Evolutionary conservation across 2,329 filamentous ascomycete species (phyloP).

Genomic region (Pestalotiopsis sp.): DNA sequence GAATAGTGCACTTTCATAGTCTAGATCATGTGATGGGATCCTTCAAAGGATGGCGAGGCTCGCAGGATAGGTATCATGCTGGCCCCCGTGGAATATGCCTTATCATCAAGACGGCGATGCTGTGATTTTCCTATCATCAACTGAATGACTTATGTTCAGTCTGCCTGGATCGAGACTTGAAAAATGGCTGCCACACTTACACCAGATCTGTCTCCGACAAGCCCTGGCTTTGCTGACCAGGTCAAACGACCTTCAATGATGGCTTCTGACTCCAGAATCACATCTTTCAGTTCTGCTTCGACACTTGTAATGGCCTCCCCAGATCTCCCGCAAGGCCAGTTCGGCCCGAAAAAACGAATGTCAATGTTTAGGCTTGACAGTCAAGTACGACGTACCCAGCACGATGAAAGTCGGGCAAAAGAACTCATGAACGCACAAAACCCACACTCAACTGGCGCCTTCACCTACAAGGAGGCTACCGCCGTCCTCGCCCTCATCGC

Average conservation of each 20-base stretch:
- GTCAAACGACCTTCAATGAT: background rate
- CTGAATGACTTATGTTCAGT: background rate
- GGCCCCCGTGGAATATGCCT: background rate
- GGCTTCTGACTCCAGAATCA: background rate
- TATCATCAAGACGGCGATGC: background rate
- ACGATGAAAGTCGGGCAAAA: background rate
- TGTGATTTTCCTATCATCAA: background rate
- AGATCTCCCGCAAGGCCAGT: background rate
- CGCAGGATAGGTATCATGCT: background rate
- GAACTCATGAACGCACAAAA: background rate
- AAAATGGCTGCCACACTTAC: background rate
- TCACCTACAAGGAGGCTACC: slow-evolving; percentile 2
- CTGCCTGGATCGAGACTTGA: background rate
- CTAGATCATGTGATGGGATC: background rate
- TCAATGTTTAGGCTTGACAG: background rate
- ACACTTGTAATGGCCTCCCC: background rate
- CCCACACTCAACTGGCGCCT: background rate
- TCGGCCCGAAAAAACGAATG: background rate
- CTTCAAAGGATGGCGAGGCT: background rate
- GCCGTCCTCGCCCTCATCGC: background rate
- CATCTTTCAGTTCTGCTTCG: background rate
- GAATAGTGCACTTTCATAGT: background rate
- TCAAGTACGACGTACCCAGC: background rate
- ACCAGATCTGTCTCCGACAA: background rate
- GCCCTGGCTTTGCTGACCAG: background rate